A percentile compares a stretch with the other conserved stretches of the same genome.
Evolutionary conservation across 139 green algal species (phyloP).

Genomic region (Micractinium sp.): DNA sequence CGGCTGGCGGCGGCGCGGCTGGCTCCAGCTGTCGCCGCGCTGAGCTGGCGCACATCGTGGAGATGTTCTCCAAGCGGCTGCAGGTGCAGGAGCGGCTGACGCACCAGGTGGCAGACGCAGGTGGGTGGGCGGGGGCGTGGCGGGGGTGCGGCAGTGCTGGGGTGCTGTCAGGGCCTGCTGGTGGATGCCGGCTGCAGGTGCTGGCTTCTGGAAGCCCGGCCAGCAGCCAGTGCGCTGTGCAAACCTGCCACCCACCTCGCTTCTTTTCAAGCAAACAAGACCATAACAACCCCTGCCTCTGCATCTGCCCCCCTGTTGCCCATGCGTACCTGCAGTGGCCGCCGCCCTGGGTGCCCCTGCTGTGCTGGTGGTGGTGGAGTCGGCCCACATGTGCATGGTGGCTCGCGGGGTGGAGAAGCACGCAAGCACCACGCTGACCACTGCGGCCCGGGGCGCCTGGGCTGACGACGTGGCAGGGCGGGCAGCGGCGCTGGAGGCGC

Average conservation of each 20-base stretch:
- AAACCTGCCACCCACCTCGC: background rate
- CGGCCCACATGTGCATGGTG: slow-evolving; percentile 98
- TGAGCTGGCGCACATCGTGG: slow-evolving; percentile 55
- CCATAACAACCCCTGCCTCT: slow-evolving; percentile 28
- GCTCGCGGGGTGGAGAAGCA: slow-evolving; percentile 93
- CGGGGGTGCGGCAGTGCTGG: background rate
- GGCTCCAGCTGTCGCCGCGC: background rate
- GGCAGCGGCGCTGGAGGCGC: slow-evolving; percentile 25
- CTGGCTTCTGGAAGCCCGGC: no score
- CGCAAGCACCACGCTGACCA: slow-evolving; percentile 75
- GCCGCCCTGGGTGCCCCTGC: background rate
- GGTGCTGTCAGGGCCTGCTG: no score
- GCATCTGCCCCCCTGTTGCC: background rate
- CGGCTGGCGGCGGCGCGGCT: background rate
- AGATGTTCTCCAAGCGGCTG: slow-evolving; percentile 69
- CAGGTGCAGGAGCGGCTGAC: slow-evolving; percentile 96
- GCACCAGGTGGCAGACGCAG: slow-evolving; percentile 79
- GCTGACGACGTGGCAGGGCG: slow-evolving; percentile 39
- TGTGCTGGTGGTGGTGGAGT: slow-evolving; percentile 85
- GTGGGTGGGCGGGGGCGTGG: background rate
- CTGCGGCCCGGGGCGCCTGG: slow-evolving; percentile 63
- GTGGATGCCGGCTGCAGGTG: no score
- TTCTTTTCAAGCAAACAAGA: background rate
- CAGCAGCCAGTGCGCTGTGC: background rate
- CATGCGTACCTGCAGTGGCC: slow-evolving; percentile 19